Base-by-base conservation (phyloP, 2,329 filamentous ascomycete genomes). In the Alternaria sp. region DNA sequence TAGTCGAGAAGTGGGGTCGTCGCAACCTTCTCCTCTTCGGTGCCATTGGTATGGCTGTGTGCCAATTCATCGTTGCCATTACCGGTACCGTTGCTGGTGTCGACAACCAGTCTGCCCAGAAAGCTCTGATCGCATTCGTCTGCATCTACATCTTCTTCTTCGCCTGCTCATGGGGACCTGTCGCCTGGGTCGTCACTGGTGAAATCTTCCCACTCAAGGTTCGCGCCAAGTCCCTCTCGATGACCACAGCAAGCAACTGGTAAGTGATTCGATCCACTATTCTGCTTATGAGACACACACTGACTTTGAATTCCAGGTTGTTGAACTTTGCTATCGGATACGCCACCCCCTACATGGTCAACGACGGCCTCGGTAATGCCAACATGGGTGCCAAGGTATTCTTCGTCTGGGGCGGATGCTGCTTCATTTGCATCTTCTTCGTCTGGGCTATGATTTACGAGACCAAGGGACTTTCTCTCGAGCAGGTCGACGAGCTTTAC, bases 131-230 rank as follows among this genome's bases (percentile, higher is more conserved):
- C 29, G 75, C 79, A 13, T 80, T 80, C 50, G 77, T 80, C 53
- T 90, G 88, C 71, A 81, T 92, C 73, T 91, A 90, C 79, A 90
- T 93, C 56, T 91, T 91, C 80, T 92, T 92, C 82, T 93, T 93
- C 73, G 90, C 90, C 13, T 85, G 87, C 6, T 90, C 89, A 0
- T 93, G 90, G 90, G 90, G 90, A 5, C 90, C 90, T 0, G 89
- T 91, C 33, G 85, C 84, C 2, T 93, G 90, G 90, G 90, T 77
- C 23, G 74, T 77, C 4, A 78, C 77, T 13, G 78, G 78, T 29
- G 79, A 79, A 64, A 69, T 80, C 51, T 80, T 79, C 73, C 78
- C 79, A 11, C 73, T 80, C 56, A 81, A 81, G 58, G 80, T 82
- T 46, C 78, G 81, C 49, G 78, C 79, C 41, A 82, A 82, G 72